phyloP scores from a whole-genome alignment of 306 rosid genomes.

The Rosa chinensis region DNA sequence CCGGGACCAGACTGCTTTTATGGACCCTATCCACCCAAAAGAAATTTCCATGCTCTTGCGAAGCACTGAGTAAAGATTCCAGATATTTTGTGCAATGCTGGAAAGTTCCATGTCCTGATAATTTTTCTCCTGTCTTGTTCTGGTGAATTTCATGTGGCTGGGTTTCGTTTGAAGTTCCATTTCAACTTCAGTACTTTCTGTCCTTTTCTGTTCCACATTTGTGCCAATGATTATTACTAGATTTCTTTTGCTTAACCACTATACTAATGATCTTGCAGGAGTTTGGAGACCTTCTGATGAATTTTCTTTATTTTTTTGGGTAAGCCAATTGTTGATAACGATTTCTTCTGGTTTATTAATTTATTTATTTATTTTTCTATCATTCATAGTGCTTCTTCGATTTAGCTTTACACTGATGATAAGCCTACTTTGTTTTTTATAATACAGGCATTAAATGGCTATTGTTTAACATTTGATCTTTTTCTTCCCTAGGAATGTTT shows the following conservation, averaged over 20 bases:
- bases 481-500: no score
- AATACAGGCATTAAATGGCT: no score
- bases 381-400: constrained; percentile 21
- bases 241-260: not conserved
- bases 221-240: constrained; percentile 17
- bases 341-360: not conserved
- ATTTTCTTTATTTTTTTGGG: constrained; percentile 95
- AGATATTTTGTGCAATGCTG: not conserved
- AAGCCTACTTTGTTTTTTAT: no score
- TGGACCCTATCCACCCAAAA: not conserved
- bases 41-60: not conserved
- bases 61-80: not conserved
- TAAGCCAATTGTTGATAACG: constrained; percentile 41
- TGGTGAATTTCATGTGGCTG: constrained; percentile 1
- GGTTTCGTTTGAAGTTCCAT: not conserved
- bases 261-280: constrained; percentile 51
- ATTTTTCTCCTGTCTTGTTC: not conserved
- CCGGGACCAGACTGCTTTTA: not conserved
- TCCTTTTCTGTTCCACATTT: constrained; percentile 19
- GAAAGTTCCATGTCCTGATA: not conserved
- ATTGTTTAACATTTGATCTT: no score
- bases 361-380: constrained; percentile 4
- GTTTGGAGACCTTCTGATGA: constrained; percentile 83
- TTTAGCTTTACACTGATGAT: no score
- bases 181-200: constrained; percentile 9